Evolutionary conservation across 2,329 filamentous ascomycete genomes (phyloP).

Genomic region (Trichoderma koningiopsis): DNA sequence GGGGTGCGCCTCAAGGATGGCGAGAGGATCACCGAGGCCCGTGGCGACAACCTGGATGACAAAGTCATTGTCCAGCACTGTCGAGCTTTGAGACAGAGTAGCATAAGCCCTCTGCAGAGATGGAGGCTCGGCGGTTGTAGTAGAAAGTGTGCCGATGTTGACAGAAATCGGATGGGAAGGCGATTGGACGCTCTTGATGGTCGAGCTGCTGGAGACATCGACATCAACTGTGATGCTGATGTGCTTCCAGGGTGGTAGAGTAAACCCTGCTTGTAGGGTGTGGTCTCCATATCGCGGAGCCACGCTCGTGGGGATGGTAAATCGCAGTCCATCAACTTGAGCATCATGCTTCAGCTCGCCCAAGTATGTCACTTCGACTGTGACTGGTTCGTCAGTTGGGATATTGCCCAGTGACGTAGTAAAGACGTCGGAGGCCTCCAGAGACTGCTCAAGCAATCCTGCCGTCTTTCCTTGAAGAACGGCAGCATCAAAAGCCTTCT

Average conservation of each 20-base stretch:
- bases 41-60: constrained; percentile 65
- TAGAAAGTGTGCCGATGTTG: constrained; percentile 58
- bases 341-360: constrained; percentile 73
- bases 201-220: constrained; percentile 54
- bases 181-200: constrained; percentile 64
- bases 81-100: constrained; percentile 54
- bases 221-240: constrained; percentile 41
- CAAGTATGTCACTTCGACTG: constrained; percentile 66
- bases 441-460: constrained; percentile 65
- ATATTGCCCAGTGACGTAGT: constrained; percentile 69
- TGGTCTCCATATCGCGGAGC: constrained; percentile 65
- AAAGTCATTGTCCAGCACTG: constrained; percentile 65
- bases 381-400: constrained; percentile 56
- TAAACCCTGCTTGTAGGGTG: not conserved
- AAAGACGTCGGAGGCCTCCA: constrained; percentile 65
- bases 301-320: constrained; percentile 68
- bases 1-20: constrained; percentile 67
- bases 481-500: constrained; percentile 60
- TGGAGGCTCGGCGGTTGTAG: constrained; percentile 48
- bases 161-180: constrained; percentile 69
- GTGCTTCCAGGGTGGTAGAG: not conserved
- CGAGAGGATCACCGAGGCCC: constrained; percentile 61
- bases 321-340: constrained; percentile 66
- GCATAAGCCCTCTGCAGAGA: constrained; percentile 63
- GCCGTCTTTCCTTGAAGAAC: constrained; percentile 61